Percentiles rank a stretch among this genome's conserved stretches.
Evolutionary conservation across 495 filamentous ascomycete species (phyloP).

Genomic region (Rusavskia elegans): DNA sequence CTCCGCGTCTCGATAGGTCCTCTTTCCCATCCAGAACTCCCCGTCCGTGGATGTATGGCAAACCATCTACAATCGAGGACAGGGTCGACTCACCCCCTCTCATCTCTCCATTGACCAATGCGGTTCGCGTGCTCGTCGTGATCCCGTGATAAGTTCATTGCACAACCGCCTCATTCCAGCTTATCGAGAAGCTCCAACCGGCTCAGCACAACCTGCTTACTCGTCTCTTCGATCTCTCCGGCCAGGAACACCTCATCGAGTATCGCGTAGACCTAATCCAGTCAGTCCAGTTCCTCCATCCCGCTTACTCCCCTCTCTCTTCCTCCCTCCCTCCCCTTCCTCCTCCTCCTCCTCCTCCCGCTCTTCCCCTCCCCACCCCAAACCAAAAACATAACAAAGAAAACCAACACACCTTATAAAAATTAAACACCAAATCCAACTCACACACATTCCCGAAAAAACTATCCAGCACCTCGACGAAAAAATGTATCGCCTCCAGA

Average conservation of each 20-base stretch:
- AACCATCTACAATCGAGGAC: too few species aligned
- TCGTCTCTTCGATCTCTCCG: conserved; percentile 95
- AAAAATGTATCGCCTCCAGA: conserved; percentile 96
- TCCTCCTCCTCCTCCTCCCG: background rate
- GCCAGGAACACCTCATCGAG: conserved; percentile 95
- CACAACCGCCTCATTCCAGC: conserved; percentile 44
- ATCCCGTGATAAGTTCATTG: too few species aligned
- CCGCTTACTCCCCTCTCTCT: background rate
- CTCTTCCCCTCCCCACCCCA: background rate
- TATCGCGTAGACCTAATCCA: conserved; percentile 78
- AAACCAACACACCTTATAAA: conserved; percentile 50
- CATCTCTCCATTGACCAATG: too few species aligned
- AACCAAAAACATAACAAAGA: conserved; percentile 3
- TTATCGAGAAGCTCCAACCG: conserved; percentile 93
- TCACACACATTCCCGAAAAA: conserved; percentile 99
- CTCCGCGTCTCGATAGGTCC: too few species aligned
- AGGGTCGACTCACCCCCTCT: too few species aligned
- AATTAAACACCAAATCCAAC: conserved; percentile 97
- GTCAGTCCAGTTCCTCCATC: background rate
- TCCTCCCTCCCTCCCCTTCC: background rate
- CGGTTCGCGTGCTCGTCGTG: too few species aligned
- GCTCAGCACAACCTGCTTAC: conserved; percentile 92
- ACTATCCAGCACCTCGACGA: conserved; percentile 92
- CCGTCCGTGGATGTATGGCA: too few species aligned
- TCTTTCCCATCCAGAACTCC: too few species aligned